phyloP scores from a whole-genome alignment of 805 yeast genomes.

The Wickerhamomyces canadensis region DNA sequence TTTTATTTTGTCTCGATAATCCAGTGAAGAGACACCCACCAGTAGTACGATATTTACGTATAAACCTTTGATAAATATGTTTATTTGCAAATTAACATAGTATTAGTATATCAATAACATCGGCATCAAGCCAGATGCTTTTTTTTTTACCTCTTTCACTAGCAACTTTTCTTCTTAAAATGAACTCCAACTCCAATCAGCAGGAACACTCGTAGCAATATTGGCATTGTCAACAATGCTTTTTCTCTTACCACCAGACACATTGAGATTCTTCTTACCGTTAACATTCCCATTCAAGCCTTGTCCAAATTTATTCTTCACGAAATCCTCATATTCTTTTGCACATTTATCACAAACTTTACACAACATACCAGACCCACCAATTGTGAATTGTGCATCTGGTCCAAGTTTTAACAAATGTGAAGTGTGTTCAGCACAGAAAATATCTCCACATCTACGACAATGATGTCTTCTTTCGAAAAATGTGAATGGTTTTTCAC shows the following conservation, averaged over 20 bases:
- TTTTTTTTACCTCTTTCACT: too few species aligned
- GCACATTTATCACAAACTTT: slow-evolving; percentile 70
- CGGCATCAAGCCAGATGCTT: too few species aligned
- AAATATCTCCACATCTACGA: slow-evolving; percentile 78
- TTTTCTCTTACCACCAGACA: slow-evolving; percentile 24
- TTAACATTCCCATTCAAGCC: slow-evolving; percentile 1
- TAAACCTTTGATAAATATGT: too few species aligned
- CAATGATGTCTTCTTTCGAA: slow-evolving; percentile 82
- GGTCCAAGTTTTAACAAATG: slow-evolving; percentile 50
- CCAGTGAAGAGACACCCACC: too few species aligned
- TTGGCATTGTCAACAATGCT: slow-evolving; percentile 4
- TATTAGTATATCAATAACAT: too few species aligned
- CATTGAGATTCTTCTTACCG: slow-evolving; percentile 1
- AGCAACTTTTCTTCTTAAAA: too few species aligned
- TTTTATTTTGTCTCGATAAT: too few species aligned
- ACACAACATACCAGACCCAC: slow-evolving; percentile 59
- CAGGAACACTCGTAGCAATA: slow-evolving; percentile 47
- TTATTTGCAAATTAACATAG: too few species aligned
- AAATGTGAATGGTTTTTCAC: slow-evolving; percentile 65
- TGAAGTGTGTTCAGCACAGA: slow-evolving; percentile 62
- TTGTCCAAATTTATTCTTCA: slow-evolving; percentile 24
- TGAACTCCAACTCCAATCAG: slow-evolving; percentile 79
- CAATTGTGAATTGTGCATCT: slow-evolving; percentile 60
- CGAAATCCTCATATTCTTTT: slow-evolving; percentile 50
- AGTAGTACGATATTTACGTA: too few species aligned